A percentile compares a stretch with the other conserved stretches of the same genome.
phyloP scores from a whole-genome alignment of 208 protist species.

The Acanthamoeba triangularis region DNA sequence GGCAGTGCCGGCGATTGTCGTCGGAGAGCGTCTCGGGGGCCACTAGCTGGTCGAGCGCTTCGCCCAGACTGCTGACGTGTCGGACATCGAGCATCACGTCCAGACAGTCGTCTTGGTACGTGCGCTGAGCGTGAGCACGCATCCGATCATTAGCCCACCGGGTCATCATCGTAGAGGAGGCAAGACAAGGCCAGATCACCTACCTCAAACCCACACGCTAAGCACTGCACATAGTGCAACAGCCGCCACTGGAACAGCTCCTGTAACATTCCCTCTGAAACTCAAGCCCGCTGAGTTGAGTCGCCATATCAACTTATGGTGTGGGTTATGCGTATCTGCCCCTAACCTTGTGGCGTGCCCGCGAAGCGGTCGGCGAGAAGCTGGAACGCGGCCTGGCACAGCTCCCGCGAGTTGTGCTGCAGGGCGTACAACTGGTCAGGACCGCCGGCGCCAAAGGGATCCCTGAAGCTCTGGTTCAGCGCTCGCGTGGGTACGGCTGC shows the following conservation, averaged over 20 bases:
- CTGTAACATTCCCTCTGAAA: not conserved
- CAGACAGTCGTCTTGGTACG: not conserved
- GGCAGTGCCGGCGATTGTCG: not conserved
- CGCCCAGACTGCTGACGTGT: not conserved
- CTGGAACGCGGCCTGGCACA: not conserved
- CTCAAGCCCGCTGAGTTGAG: not conserved
- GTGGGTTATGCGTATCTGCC: too few species aligned
- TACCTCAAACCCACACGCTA: not conserved
- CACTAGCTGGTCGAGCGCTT: conserved; percentile 65
- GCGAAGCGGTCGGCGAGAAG: not conserved
- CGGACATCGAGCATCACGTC: conserved; percentile 67
- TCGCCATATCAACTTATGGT: too few species aligned
- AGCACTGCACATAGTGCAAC: not conserved
- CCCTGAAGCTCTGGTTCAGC: conserved; percentile 80
- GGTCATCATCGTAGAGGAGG: conserved; percentile 59
- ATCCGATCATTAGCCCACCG: conserved; percentile 86
- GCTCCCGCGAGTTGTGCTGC: not conserved
- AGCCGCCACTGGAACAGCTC: not conserved
- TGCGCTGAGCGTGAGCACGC: conserved; percentile 85
- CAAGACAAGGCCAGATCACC: not conserved
- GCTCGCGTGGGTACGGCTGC: conserved; percentile 20
- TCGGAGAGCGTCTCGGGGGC: conserved; percentile 40
- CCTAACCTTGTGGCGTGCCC: not conserved
- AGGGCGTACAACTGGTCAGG: not conserved
- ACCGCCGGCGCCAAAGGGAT: not conserved